These are phyloP conservation scores for Thuidium tamariscinum DNA, from an alignment of 225 moss, liverwort and hornwort species.

Conservation along the genomic window DNA sequence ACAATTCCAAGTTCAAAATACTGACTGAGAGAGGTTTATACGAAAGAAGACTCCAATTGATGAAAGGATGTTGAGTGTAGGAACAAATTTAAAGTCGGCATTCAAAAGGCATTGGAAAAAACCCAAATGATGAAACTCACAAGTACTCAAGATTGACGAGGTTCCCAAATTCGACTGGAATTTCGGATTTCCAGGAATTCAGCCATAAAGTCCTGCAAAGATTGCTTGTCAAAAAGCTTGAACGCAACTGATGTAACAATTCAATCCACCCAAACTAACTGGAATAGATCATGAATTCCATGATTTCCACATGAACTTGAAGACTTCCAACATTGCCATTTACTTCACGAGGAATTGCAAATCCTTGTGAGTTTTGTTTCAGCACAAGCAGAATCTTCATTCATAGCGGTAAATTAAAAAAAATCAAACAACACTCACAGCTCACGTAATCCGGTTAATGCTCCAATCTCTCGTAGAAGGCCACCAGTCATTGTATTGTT, in stretches of 20 bases:
- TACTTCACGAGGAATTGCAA: neutral
- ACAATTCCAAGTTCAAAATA: neutral
- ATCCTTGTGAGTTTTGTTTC: neutral
- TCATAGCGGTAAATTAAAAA: neutral
- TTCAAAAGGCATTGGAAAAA: neutral
- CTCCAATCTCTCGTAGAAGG: neutral
- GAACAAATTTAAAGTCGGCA: neutral
- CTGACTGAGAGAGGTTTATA: too few relatives aligned
- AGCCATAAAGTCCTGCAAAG: conserved; percentile 25
- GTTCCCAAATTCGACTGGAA: conserved; percentile 18
- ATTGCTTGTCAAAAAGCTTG: neutral
- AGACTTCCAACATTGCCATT: neutral
- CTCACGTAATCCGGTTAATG: conserved; percentile 1
- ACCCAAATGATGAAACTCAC: neutral
- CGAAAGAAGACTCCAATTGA: neutral
- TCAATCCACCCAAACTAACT: neutral
- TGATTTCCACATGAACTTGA: neutral
- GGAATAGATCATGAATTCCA: neutral
- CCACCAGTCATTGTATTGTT: conserved; percentile 6
- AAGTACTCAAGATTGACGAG: conserved; percentile 25
- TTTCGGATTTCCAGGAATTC: neutral
- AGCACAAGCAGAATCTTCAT: neutral
- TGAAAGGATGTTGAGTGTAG: neutral
- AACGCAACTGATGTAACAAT: neutral
- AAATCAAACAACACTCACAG: neutral